Evolutionary conservation across 1,284 basidiomycete genomes (phyloP).

Genomic region (Fomitopsis palustris): DNA sequence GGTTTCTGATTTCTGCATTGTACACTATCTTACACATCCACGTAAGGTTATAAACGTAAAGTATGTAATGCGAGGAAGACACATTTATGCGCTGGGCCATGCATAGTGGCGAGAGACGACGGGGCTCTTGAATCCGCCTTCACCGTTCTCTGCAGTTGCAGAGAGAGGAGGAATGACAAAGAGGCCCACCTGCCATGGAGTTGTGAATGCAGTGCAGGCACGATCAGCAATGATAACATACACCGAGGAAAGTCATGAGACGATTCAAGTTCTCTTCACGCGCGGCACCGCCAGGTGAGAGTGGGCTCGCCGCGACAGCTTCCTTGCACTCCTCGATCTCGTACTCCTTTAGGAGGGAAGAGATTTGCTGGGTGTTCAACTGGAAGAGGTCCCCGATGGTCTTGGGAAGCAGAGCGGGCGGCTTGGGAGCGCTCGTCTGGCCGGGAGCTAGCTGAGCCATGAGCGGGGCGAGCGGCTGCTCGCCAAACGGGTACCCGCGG

Average conservation of each 20-base stretch:
- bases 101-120: neutral
- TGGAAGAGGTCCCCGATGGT: neutral
- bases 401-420: conserved; percentile 16
- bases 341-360: neutral
- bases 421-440: conserved; percentile 31
- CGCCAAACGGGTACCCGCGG: conserved; percentile 29
- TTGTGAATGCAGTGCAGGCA: too few species aligned
- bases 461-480: conserved; percentile 42
- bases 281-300: conserved; percentile 32
- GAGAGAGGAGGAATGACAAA: neutral
- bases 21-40: too few species aligned
- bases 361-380: neutral
- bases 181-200: neutral
- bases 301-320: neutral
- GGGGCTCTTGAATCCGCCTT: neutral
- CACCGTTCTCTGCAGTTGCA: neutral
- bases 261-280: conserved; percentile 39
- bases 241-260: conserved; percentile 48
- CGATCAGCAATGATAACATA: too few species aligned
- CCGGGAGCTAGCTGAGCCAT: conserved; percentile 39
- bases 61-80: too few species aligned
- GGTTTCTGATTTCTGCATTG: too few species aligned
- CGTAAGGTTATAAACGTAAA: too few species aligned
- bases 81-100: too few species aligned
- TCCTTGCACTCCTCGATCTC: conserved; percentile 1